Conservation (phyloP, 176 grass and related monocot genomes). For the Cenchrus purpureus region DNA sequence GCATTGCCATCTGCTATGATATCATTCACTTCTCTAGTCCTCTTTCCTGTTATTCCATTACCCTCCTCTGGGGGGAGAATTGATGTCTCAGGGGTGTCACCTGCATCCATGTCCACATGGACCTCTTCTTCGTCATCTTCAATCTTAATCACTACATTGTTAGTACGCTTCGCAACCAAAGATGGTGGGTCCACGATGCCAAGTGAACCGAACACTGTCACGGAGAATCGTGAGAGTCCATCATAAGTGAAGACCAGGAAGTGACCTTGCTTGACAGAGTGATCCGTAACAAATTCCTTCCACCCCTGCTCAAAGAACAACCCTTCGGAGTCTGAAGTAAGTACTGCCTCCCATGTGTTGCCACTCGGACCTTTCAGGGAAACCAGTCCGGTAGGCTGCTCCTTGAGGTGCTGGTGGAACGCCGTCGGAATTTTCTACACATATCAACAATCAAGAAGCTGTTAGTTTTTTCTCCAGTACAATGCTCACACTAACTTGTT, state of each 20-base stretch:
- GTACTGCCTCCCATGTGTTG: conserved; percentile 55
- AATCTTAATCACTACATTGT: conserved; percentile 3
- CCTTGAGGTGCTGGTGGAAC: conserved; percentile 59
- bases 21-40: conserved; percentile 13
- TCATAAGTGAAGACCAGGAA: conserved; percentile 73
- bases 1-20: not conserved
- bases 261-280: conserved; percentile 57
- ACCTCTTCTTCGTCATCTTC: conserved; percentile 26
- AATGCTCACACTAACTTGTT: not conserved
- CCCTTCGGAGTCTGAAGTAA: conserved; percentile 46
- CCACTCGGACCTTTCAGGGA: conserved; percentile 67
- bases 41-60: conserved; percentile 33
- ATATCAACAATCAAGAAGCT: conserved; percentile 34
- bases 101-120: not conserved
- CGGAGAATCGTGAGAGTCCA: conserved; percentile 57
- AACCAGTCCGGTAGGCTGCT: conserved; percentile 44
- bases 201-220: conserved; percentile 55
- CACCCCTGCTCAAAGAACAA: conserved; percentile 62
- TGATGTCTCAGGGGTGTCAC: conserved; percentile 11
- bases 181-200: conserved; percentile 57
- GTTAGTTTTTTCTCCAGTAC: not conserved
- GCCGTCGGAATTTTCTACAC: conserved; percentile 74
- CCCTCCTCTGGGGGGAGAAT: not conserved
- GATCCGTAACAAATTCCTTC: conserved; percentile 71
- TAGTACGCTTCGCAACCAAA: conserved; percentile 35